Conservation (phyloP, 2,329 filamentous ascomycete genomes). For the Fusarium sp. region DNA sequence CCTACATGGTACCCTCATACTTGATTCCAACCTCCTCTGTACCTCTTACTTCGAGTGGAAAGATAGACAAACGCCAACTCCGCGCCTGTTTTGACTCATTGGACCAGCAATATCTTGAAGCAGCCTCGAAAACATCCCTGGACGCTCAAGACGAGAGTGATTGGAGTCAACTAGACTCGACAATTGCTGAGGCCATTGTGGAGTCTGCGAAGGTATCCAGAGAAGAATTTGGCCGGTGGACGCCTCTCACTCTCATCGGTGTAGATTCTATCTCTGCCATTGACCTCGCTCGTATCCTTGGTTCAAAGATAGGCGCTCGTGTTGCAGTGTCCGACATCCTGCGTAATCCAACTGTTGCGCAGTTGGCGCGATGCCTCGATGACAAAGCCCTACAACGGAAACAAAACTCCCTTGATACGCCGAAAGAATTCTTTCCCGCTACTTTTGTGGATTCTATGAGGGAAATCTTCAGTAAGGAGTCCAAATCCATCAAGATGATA, state of each 20-base stretch:
- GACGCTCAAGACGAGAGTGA: slow-evolving; percentile 53
- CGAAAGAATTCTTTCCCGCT: slow-evolving; percentile 47
- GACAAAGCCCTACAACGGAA: background rate
- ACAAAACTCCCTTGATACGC: background rate
- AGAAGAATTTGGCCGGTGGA: slow-evolving; percentile 70
- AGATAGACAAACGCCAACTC: slow-evolving; percentile 75
- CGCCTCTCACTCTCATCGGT: slow-evolving; percentile 83
- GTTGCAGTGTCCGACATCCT: slow-evolving; percentile 79
- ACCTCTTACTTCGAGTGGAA: slow-evolving; percentile 81
- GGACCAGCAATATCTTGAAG: slow-evolving; percentile 60
- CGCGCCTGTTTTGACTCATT: slow-evolving; percentile 63
- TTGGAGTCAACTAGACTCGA: slow-evolving; percentile 70
- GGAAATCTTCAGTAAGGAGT: slow-evolving; percentile 51
- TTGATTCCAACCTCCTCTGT: slow-evolving; percentile 78
- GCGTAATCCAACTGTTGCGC: slow-evolving; percentile 75
- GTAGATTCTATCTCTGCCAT: slow-evolving; percentile 90
- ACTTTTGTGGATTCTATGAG: slow-evolving; percentile 49
- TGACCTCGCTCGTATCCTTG: slow-evolving; percentile 72
- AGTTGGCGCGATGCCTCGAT: slow-evolving; percentile 62
- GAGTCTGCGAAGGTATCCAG: slow-evolving; percentile 62
- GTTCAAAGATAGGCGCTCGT: slow-evolving; percentile 59
- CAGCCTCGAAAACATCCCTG: slow-evolving; percentile 45
- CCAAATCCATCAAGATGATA: slow-evolving; percentile 65
- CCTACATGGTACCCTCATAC: slow-evolving; percentile 85
- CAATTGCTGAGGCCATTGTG: slow-evolving; percentile 70